Evolutionary conservation across 2,329 filamentous ascomycete species (phyloP), one percentile per base, ranked within the genome.

Genomic region (Talaromyces rugulosus): DNA sequence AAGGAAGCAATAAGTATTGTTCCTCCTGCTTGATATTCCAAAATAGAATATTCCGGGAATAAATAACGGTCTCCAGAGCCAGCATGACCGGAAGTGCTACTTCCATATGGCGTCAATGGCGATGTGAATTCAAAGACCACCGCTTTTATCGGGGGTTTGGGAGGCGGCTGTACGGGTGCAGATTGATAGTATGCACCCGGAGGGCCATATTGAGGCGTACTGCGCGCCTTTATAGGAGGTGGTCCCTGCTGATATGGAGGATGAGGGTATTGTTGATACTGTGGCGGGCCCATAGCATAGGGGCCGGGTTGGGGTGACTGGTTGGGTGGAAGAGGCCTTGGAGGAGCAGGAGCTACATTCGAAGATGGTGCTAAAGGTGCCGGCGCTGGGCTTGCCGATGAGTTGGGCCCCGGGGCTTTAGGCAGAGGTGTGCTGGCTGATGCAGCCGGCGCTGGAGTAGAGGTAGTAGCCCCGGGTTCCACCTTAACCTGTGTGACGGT

Each of bases 61-160:
- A 81, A 66, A 66, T 79, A 82, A 23, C 80, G 75, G 66, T 82
- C 80, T 11, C 78, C 77, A 6, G 75, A 78, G 9, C 74, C 75
- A 34, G 75, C 72, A 63, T 78, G 76, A 3, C 72, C 72, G 0
- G 77, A 76, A 1, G 75, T 74, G 42, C 72, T 75, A 62, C 72
- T 77, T 67, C 75, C 75, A 42, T 77, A 77, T 1, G 76, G 75
- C 3, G 75, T 75, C 60, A 78, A 66, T 0, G 76, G 72, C 9
- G 77, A 75, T 11, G 76, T 75, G 42, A 81, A 81, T 63, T 82
- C 80, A 53, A 82, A 77, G 9, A 82, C 77, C 5, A 82, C 75
- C 2, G 79, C 74, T 64, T 78, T 81, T 65, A 79, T 78, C 59
- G 76, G 72, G 3, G 75, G 64, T 60, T 76, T 78, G 9, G 74